Conservation (phyloP, 192 early-diverging fungal species). For the Phlyctochytrium planicorne region DNA sequence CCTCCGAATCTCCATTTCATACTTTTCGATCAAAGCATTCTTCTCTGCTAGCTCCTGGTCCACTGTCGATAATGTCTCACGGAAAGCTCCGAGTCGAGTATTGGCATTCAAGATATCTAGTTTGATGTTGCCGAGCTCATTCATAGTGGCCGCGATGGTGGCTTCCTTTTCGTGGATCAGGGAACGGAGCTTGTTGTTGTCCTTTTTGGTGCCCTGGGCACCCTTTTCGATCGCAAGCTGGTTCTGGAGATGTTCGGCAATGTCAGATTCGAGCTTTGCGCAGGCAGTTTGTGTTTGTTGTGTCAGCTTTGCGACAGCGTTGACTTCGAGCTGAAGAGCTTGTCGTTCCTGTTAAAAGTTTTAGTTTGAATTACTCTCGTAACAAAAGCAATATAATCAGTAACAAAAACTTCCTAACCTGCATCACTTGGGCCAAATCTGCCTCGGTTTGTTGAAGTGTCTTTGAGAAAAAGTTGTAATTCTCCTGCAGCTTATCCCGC, state of each 20-base stretch:
- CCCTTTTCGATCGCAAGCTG: constrained; percentile 58
- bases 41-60: constrained; percentile 48
- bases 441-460: constrained; percentile 50
- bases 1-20: constrained; percentile 58
- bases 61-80: constrained; percentile 32
- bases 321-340: constrained; percentile 50
- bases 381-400: not conserved
- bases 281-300: constrained; percentile 23
- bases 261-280: constrained; percentile 48
- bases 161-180: constrained; percentile 58
- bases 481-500: constrained; percentile 49
- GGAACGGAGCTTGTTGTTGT: constrained; percentile 43
- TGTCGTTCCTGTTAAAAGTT: constrained; percentile 37
- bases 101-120: constrained; percentile 45
- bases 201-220: constrained; percentile 36
- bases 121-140: constrained; percentile 49
- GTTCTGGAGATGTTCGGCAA: constrained; percentile 54
- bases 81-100: constrained; percentile 32
- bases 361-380: constrained; percentile 10
- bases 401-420: constrained; percentile 26
- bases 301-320: constrained; percentile 44
- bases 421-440: constrained; percentile 42
- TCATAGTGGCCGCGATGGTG: constrained; percentile 49
- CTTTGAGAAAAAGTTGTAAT: constrained; percentile 46
- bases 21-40: constrained; percentile 59